Percentiles rank a stretch among this genome's conserved stretches.
Conservation (phyloP, 352 stramenopile genomes). For the Pythium plurisporium region DNA sequence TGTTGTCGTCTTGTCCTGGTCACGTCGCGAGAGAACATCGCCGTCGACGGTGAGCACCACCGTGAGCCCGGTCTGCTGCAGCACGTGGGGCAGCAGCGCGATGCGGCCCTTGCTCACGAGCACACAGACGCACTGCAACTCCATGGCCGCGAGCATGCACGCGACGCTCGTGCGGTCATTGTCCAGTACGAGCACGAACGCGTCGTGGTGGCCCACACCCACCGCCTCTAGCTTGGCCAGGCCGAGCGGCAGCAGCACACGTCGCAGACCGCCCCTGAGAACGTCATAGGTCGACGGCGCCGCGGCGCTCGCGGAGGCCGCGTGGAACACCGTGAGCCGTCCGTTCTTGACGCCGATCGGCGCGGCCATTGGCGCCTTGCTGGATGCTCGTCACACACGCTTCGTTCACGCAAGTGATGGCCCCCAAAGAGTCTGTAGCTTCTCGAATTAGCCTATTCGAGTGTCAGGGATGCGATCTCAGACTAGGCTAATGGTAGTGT, state of each 20-base stretch:
- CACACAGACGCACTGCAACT: constrained; percentile 50
- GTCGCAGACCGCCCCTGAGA: constrained; percentile 38
- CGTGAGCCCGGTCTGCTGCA: constrained; percentile 50
- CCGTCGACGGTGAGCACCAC: constrained; percentile 57
- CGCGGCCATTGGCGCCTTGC: constrained; percentile 25
- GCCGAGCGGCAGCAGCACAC: constrained; percentile 44
- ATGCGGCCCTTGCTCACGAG: constrained; percentile 47
- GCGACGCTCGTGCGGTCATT: constrained; percentile 71
- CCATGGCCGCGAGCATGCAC: constrained; percentile 67
- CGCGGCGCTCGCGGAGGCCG: constrained; percentile 1
- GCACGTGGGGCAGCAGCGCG: constrained; percentile 42
- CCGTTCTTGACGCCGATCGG: constrained; percentile 61
- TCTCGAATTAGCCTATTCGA: not conserved
- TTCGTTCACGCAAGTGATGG: too few species aligned
- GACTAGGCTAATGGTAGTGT: constrained; percentile 8
- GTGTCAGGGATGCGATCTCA: not conserved
- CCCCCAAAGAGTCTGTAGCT: too few species aligned
- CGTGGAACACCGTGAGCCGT: constrained; percentile 40
- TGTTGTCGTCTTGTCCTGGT: constrained; percentile 13
- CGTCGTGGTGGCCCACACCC: constrained; percentile 29
- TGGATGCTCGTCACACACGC: too few species aligned
- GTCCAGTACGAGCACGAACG: constrained; percentile 70
- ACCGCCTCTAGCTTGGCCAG: constrained; percentile 32
- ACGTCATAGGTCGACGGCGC: constrained; percentile 15
- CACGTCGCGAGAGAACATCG: constrained; percentile 19